phyloP scores from a whole-genome alignment of 1,284 basidiomycete genomes.

The Cryptococcus sp. region DNA sequence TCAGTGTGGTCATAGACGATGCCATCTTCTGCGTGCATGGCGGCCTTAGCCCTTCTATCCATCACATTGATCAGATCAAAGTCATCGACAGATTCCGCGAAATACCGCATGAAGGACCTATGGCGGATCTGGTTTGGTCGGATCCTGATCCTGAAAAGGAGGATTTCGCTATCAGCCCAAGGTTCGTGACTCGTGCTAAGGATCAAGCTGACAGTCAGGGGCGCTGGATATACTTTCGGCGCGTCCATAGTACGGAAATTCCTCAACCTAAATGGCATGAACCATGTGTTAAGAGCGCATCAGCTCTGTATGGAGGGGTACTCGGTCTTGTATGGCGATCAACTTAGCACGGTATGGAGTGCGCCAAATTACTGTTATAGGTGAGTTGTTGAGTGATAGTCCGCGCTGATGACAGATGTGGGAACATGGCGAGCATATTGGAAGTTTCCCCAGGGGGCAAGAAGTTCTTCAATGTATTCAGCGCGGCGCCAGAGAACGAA shows the following conservation, averaged over 20 bases:
- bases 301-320: slow-evolving; percentile 99
- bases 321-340: slow-evolving; percentile 89
- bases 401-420: slow-evolving; percentile 71
- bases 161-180: slow-evolving; percentile 97
- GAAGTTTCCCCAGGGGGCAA: slow-evolving; percentile 88
- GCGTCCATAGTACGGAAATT: slow-evolving; percentile 99
- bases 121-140: slow-evolving; percentile 99
- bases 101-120: slow-evolving; percentile 98
- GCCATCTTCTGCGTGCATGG: slow-evolving; percentile 99
- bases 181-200: slow-evolving; percentile 59
- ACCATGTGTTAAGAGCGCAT: slow-evolving; percentile 95
- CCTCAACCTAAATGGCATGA: slow-evolving; percentile 90
- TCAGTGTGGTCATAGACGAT: slow-evolving; percentile 98
- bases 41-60: slow-evolving; percentile 96
- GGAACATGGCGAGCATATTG: slow-evolving; percentile 93
- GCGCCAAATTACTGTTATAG: slow-evolving; percentile 92
- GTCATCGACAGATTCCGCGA: slow-evolving; percentile 98
- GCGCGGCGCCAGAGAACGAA: slow-evolving; percentile 96
- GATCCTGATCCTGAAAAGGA: slow-evolving; percentile 99
- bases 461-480: slow-evolving; percentile 95
- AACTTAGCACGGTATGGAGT: slow-evolving; percentile 96
- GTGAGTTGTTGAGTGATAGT: slow-evolving; percentile 29
- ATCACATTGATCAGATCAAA: slow-evolving; percentile 99
- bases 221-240: slow-evolving; percentile 98
- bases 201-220: slow-evolving; percentile 59